Base-by-base conservation (phyloP, 2,329 filamentous ascomycete species). In the Xylariaceae sp. region DNA sequence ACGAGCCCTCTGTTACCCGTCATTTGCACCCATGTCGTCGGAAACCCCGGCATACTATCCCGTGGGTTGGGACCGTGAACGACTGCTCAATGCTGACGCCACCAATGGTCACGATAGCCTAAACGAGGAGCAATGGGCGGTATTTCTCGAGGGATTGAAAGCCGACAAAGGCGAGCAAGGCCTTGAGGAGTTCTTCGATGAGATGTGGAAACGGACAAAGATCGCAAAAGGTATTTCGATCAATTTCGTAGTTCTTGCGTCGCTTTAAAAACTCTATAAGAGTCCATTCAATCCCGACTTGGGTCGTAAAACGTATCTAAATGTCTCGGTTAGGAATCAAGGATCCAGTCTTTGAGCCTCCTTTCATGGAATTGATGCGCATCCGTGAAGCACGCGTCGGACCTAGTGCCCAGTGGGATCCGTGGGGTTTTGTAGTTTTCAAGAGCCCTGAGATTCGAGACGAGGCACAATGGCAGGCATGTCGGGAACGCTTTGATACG, bases 381-480 rank as follows among this genome's bases (percentile, higher is more conserved):
- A 27, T 55, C 23, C 45, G 45, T n/a, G 50, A 59, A 24, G 23
- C 46, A 35, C 50, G 47, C 33, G 9, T 32, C 7, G 53, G 55
- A 3, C 8, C 42, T 9, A 30, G 26, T 7, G 44, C 45, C 6
- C 40, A n/a, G n/a, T 59, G 56, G 58, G 24, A 54, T 10, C 56
- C 45, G 3, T 61, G 58, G 53, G 58, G 58, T 4, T 61, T 59
- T 18, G 53, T 61, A 7, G 49, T 58, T 5, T 61, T 39, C 39
- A 59, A 54, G 42, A 59, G 56, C 24, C 58, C 56, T 7, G 27
- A 57, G 15, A 59, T 61, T 13, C 27, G 18, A 24, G 36, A 59
- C 21, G 35, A 33, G 2, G 29, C 21, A 6, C 30, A 35, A 7
- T 61, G 58, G 58, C 35, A 45, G 27, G 53, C 49, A n/a, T 59